Base-by-base conservation (phyloP, 805 yeast genomes). In the Yarrowia phangngaensis region DNA sequence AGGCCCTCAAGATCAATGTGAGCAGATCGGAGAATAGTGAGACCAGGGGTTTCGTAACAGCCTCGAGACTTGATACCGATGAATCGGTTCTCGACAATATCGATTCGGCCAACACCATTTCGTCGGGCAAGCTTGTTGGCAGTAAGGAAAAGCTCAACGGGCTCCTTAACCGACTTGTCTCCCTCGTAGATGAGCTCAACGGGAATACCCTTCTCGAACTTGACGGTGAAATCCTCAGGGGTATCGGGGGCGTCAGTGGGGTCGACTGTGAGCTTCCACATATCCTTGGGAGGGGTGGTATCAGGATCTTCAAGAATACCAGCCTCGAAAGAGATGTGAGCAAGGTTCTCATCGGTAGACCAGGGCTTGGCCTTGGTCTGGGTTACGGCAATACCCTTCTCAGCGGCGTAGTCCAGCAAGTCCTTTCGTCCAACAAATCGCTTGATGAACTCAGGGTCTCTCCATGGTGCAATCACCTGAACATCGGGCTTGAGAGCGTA, bases 321-420 rank as follows among this genome's bases (percentile, higher is more conserved):
- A 56, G 99, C 99, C 76, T 92, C 99, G 68, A 85, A 92, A 29
- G 97, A 90, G 68, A 92, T 92, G 71, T 92, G 99, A 36, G 97
- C 98, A 80, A 90, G 74, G 78, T 92, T 92, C 74, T 92, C 99
- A 68, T 92, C 99, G 52, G 98, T 92, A 27, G 97, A 89, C 99
- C 99, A 92, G 60, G 99, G 99, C 75, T 92, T 92, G 57, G 97
- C 87, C 70, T 88, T 88, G 58, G 99, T 92, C 75, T 92, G 99
- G 41, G 94, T 75, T 52, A 92, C 99, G 56, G 94, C 95, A 59
- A 92, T 92, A 60, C 76, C 79, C 77, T 92, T 92, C 60, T 77
- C 78, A 51, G 84, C 92, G 55, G 99, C 95, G 67, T 92, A 92
- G 34, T 84, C 95, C 62, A 92, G 77, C 65, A 92, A 74, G 66